Base-by-base conservation (phyloP, 352 stramenopile species). In the Globisporangium alternatum region DNA sequence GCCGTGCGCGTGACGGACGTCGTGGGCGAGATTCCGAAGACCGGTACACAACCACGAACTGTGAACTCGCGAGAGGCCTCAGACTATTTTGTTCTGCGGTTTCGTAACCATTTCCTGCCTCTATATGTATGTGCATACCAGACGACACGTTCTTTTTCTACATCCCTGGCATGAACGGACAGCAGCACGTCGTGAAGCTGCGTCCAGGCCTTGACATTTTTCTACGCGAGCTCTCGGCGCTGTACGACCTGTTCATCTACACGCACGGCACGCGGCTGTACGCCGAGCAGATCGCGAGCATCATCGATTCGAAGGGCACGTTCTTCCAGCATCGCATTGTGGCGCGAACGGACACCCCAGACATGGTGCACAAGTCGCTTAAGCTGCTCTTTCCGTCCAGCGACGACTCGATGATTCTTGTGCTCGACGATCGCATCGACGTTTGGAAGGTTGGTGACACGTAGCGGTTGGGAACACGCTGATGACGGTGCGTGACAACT, bases 191-290 rank as follows among this genome's bases (percentile, higher is more conserved):
- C 45, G 83, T 98, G 45, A 98, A 98, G 78, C 72, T 98, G 44
- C 91, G 96, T 28, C 96, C 96, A 2, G 86, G 95, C 10, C 68
- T 99, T 2, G 78, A 81, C 37, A 69, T 87, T 31, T 98, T 98
- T 61, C 81, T 99, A n/a, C 66, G 80, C 17, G 75, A 90, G 37
- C 78, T 97, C 19, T 83, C 83, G 53, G 67, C 62, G 2, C 77
- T 83, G 8, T 99, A 98, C 72, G 93, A 98, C 74, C 60, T 99
- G 21, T 96, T 95, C 44, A 96, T 99, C 33, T 98, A 99, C 80
- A 99, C 96, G 25, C 94, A 97, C 44, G 96, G 95, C 58, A 98
- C 94, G 22, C 78, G 94, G 21, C 70, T 92, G 45, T 99, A 99
- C 75, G 96, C 96, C 1, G 92, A 98, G 70, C 77, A 97, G 65